Base-by-base conservation (phyloP, 495 filamentous ascomycete species). In the Aspergillus sclerotioniger region DNA sequence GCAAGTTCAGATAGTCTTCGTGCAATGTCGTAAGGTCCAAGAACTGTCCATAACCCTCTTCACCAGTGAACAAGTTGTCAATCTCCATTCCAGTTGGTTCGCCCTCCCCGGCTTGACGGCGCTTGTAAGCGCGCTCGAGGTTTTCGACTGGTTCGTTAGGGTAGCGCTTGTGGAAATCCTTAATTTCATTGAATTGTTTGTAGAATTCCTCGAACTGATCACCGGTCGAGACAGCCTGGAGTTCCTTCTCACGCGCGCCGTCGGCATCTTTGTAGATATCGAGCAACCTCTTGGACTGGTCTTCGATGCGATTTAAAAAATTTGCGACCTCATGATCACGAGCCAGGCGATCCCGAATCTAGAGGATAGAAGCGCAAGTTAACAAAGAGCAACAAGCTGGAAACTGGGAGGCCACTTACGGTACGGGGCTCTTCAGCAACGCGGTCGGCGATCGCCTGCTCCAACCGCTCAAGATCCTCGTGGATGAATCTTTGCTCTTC, bases 71-170 rank as follows among this genome's bases (percentile, higher is more conserved):
- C 87, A 96, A 89, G 53, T 81, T 84, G 62, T 97, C 92, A 54
- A 96, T 85, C 46, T 92, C 84, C 60, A 79, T 81, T 1, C 77
- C 76, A 16, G 78, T 67, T 20, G 71, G 64, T 35, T 92, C 90
- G 35, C 87, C 85, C 44, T 88, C 84, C 2, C 76, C 86, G 7
- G 86, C 80, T 29, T 83, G 83, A 51, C 80, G 84, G 41, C 86
- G 87, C 73, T 90, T 88, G 73, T 98, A 98, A 57, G 92, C 90
- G 56, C 86, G 81, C 75, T 98, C 94, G 12, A 97, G 84, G 66
- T 98, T 96, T 70, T 98, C 95, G 28, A 95, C 90, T 3, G 88
- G 92, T 67, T 96, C 91, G 70, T 95, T 96, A 0, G 92, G 95
- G 61, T 98, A 97, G 59, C 87, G 85, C 51, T 87, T 83, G 73